These are phyloP conservation scores for Mrakia hoshinonis DNA, from an alignment of 768 basidiomycete genomes.

Conservation along the genomic window DNA sequence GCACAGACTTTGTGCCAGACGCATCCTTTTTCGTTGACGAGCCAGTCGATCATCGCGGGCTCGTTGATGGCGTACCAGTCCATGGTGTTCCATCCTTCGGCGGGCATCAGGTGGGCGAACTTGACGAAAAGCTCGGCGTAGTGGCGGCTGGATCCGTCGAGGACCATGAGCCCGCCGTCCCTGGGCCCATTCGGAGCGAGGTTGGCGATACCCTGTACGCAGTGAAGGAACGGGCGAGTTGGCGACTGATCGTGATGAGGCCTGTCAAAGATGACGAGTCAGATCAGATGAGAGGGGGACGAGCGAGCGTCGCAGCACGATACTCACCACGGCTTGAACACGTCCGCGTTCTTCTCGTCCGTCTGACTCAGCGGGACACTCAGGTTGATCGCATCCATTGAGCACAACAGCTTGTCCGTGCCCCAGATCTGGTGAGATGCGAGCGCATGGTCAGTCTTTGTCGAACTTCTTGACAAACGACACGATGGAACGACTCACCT, in stretches of 20 bases:
- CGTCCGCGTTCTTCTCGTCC: slow-evolving; percentile 7
- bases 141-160: slow-evolving; percentile 37
- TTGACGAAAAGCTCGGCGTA: slow-evolving; percentile 40
- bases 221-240: slow-evolving; percentile 13
- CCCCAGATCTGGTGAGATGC: slow-evolving; percentile 37
- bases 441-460: too few species aligned
- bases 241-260: not conserved
- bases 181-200: slow-evolving; percentile 38
- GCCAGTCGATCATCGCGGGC: slow-evolving; percentile 37
- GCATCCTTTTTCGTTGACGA: slow-evolving; percentile 40
- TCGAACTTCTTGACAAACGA: too few species aligned
- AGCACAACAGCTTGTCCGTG: slow-evolving; percentile 34
- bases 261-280: not conserved
- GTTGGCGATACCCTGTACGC: slow-evolving; percentile 32
- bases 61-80: slow-evolving; percentile 26
- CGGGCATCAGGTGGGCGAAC: slow-evolving; percentile 33
- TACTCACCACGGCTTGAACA: slow-evolving; percentile 20
- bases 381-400: slow-evolving; percentile 31
- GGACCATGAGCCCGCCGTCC: slow-evolving; percentile 43
- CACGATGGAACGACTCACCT: too few species aligned
- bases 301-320: not conserved
- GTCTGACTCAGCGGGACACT: slow-evolving; percentile 11
- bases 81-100: slow-evolving; percentile 31
- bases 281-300: not conserved
- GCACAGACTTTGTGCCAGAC: slow-evolving; percentile 39